A percentile compares a stretch with the other conserved stretches of the same genome.
These are phyloP conservation scores for Kazachstania psychrophila DNA, from an alignment of 805 yeast species.

Conservation along the genomic window DNA sequence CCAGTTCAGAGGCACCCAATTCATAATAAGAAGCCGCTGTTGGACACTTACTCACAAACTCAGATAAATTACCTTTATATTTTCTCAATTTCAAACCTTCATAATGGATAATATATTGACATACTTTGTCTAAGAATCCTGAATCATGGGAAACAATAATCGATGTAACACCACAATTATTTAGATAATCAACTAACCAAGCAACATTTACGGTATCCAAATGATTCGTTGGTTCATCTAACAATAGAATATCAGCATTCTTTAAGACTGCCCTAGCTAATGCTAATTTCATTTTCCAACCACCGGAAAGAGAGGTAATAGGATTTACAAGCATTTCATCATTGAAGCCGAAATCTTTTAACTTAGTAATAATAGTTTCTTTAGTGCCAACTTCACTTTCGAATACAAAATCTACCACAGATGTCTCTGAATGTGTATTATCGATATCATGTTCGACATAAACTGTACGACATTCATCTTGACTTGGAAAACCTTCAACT, in stretches of 20 bases:
- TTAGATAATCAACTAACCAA: conserved; percentile 96
- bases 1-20: conserved; percentile 90
- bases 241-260: conserved; percentile 71
- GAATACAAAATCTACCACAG: conserved; percentile 80
- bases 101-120: conserved; percentile 95
- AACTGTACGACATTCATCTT: conserved; percentile 93
- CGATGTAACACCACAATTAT: conserved; percentile 93
- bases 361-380: conserved; percentile 58
- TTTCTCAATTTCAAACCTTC: conserved; percentile 98
- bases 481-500: conserved; percentile 98
- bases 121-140: conserved; percentile 92
- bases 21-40: conserved; percentile 95
- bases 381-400: conserved; percentile 56
- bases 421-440: conserved; percentile 87
- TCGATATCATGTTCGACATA: conserved; percentile 98
- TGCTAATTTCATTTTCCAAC: conserved; percentile 99
- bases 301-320: conserved; percentile 92
- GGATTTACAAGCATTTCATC: conserved; percentile 85
- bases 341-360: conserved; percentile 79
- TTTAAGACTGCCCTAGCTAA: conserved; percentile 94
- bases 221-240: conserved; percentile 78
- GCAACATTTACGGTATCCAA: conserved; percentile 97
- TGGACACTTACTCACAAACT: conserved; percentile 93
- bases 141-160: conserved; percentile 97
- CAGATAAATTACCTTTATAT: conserved; percentile 97